Conservation (phyloP, 345 rosid genomes). For the Eucalyptus grandis region DNA sequence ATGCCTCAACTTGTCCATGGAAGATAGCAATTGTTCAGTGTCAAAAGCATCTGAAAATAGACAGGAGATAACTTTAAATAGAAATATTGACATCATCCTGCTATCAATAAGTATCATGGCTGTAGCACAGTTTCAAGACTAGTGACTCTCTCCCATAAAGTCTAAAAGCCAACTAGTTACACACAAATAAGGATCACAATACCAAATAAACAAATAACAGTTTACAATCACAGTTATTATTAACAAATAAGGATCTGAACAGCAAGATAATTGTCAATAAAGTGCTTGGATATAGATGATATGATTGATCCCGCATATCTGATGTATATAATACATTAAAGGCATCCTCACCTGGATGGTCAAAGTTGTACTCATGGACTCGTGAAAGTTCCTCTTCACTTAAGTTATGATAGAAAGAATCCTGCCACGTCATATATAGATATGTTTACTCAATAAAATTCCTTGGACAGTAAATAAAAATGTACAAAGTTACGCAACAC, state of each 20-base stretch:
- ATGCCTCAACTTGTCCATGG: conserved; percentile 85
- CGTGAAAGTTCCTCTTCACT: conserved; percentile 72
- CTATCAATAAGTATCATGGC: not conserved
- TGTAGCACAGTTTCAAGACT: not conserved
- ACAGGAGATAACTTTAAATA: conserved; percentile 1
- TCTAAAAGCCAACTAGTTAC: not conserved
- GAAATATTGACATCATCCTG: not conserved
- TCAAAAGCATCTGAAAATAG: conserved; percentile 80
- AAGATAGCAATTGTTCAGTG: conserved; percentile 57
- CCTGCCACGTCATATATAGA: conserved; percentile 50
- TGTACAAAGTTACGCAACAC: not conserved
- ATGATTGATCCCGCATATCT: not conserved
- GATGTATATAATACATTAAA: not conserved
- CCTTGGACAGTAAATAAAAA: not conserved
- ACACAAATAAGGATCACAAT: not conserved
- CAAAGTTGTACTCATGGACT: conserved; percentile 98
- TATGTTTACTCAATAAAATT: not conserved
- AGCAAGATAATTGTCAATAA: not conserved
- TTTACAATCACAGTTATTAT: not conserved
- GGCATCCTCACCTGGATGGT: conserved; percentile 87
- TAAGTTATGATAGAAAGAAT: conserved; percentile 96
- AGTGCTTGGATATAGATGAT: not conserved
- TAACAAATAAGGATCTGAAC: not conserved
- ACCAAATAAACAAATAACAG: not conserved
- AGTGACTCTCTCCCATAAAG: not conserved